These are phyloP conservation scores for Plasmodium cynomolgi DNA, from an alignment of 169 alveolate species.

Conservation along the genomic window DNA sequence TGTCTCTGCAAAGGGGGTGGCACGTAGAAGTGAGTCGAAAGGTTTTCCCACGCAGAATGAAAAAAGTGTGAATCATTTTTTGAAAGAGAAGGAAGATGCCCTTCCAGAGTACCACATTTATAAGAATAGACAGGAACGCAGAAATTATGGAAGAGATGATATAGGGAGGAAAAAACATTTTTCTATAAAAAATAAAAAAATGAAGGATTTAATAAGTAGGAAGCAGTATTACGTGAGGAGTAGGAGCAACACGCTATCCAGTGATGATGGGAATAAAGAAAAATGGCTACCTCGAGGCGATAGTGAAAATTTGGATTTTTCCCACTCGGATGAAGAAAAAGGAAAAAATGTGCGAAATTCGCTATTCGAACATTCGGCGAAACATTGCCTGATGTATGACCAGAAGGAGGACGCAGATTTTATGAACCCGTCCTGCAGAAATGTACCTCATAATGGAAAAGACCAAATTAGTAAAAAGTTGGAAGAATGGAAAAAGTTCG, in stretches of 20 bases:
- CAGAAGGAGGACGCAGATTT: neutral
- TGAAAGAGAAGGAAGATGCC: neutral
- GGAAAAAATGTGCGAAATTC: slow-evolving; percentile 9
- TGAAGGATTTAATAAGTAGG: slow-evolving; percentile 48
- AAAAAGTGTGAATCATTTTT: neutral
- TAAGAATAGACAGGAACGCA: slow-evolving; percentile 7
- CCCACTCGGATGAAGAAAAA: neutral
- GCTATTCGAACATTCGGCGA: slow-evolving; percentile 16
- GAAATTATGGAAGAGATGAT: neutral
- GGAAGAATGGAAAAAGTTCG: slow-evolving; percentile 55
- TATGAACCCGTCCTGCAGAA: neutral
- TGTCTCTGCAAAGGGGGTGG: neutral
- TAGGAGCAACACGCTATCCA: slow-evolving; percentile 37
- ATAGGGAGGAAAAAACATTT: neutral
- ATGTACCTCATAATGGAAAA: neutral
- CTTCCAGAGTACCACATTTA: neutral
- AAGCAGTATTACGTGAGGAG: slow-evolving; percentile 6
- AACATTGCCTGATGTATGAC: slow-evolving; percentile 21
- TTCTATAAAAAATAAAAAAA: slow-evolving; percentile 14
- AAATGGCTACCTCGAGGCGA: neutral
- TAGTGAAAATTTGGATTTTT: neutral
- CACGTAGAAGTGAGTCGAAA: neutral
- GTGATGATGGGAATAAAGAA: neutral
- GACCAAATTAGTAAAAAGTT: slow-evolving; percentile 11
- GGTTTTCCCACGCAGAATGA: neutral